These are phyloP conservation scores for Lipomyces anomalus DNA, from an alignment of 805 yeast genomes.

Conservation along the genomic window DNA sequence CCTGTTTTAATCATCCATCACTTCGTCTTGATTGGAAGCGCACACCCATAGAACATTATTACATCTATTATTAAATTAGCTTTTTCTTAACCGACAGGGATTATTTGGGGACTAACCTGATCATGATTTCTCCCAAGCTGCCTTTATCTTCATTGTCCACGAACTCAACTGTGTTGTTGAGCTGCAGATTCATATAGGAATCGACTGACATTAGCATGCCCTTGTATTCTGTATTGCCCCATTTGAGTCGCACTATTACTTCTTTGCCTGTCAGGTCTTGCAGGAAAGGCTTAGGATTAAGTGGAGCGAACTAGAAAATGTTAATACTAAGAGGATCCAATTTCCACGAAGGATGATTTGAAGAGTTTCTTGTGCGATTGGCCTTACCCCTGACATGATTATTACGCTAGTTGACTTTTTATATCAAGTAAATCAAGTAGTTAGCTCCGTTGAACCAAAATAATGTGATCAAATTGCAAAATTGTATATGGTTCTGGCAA, in stretches of 20 bases:
- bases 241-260: constrained; percentile 77
- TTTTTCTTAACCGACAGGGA: neutral
- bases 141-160: constrained; percentile 46
- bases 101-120: constrained; percentile 34
- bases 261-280: constrained; percentile 64
- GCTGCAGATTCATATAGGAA: constrained; percentile 83
- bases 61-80: constrained; percentile 46
- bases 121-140: constrained; percentile 68
- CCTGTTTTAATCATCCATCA: too few species aligned
- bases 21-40: constrained; percentile 23
- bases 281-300: constrained; percentile 87
- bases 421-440: neutral
- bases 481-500: neutral
- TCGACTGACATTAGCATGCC: constrained; percentile 78
- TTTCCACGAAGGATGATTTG: too few species aligned
- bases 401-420: neutral
- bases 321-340: neutral
- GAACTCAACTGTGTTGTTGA: constrained; percentile 55
- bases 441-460: neutral
- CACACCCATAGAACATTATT: constrained; percentile 80
- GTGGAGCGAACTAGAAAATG: constrained; percentile 43
- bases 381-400: too few species aligned
- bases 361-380: too few species aligned
- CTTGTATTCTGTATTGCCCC: constrained; percentile 82
- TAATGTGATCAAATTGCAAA: neutral